Evolutionary conservation across 345 rosid genomes (phyloP).

Genomic region (Brassica rapa): DNA sequence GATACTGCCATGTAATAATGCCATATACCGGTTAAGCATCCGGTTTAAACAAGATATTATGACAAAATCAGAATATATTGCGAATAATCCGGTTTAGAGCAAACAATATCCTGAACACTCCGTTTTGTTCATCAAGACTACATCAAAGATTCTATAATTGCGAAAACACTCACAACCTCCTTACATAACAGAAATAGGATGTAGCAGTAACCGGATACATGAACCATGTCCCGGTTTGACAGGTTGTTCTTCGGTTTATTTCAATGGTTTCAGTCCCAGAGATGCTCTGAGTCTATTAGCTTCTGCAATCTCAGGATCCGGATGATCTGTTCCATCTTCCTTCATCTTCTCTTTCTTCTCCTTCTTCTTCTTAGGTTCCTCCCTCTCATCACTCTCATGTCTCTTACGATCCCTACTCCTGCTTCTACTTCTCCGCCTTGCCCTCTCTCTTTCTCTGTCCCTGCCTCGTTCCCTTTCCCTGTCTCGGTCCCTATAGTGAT

Average conservation of each 20-base stretch:
- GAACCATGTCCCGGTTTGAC: neutral
- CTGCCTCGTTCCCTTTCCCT: constrained; percentile 75
- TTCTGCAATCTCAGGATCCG: constrained; percentile 91
- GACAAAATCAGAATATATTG: neutral
- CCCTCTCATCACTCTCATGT: constrained; percentile 51
- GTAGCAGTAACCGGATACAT: neutral
- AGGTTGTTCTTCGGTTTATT: constrained; percentile 7
- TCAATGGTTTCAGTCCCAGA: constrained; percentile 74
- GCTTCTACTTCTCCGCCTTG: constrained; percentile 63
- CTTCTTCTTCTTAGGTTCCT: constrained; percentile 73
- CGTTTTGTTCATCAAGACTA: neutral
- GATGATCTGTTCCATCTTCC: constrained; percentile 84
- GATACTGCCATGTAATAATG: too few species aligned
- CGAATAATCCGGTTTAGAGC: constrained; percentile 8
- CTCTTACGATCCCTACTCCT: constrained; percentile 83
- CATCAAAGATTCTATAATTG: constrained; percentile 20
- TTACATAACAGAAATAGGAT: neutral
- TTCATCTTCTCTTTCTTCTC: constrained; percentile 71
- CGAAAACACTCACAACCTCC: neutral
- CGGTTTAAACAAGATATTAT: neutral
- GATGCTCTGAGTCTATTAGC: constrained; percentile 78
- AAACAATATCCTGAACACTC: neutral
- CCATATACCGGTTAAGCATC: too few species aligned
- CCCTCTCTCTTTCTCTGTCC: constrained; percentile 76
- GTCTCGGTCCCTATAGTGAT: constrained; percentile 70